These are phyloP conservation scores for Glonium stellatum DNA, from an alignment of 495 filamentous ascomycete genomes.

Conservation along the genomic window DNA sequence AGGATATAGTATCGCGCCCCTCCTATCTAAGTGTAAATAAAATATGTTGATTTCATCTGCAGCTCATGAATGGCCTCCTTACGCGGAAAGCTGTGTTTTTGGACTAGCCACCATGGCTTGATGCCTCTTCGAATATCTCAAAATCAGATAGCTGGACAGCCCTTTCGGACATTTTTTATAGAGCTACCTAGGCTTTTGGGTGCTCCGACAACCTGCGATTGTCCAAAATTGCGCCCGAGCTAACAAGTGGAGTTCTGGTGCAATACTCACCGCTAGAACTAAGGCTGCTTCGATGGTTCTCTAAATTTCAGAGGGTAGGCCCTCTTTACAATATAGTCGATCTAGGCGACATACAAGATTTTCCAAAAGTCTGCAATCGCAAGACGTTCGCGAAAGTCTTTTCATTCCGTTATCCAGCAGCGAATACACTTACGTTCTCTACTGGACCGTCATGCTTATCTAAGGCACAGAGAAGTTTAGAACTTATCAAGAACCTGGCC, in stretches of 20 bases:
- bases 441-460: too few species aligned
- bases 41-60: neutral
- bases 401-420: neutral
- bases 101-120: conserved; percentile 18
- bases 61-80: conserved; percentile 18
- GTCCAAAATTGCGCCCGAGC: neutral
- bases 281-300: conserved; percentile 6
- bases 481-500: too few species aligned
- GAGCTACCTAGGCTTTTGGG: conserved; percentile 19
- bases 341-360: neutral
- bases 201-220: conserved; percentile 12
- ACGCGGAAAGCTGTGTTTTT: conserved; percentile 17
- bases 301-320: neutral
- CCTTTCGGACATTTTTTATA: conserved; percentile 18
- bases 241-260: conserved; percentile 11
- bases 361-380: neutral
- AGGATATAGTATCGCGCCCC: conserved; percentile 14
- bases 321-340: neutral
- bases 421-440: too few species aligned
- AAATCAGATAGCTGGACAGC: conserved; percentile 12
- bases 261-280: conserved; percentile 8
- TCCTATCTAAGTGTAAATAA: neutral
- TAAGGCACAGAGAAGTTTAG: too few species aligned
- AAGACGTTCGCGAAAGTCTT: neutral
- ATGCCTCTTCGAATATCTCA: conserved; percentile 5